Conservation (phyloP, 2,329 filamentous ascomycete genomes). For the Fusarium metavorans region DNA sequence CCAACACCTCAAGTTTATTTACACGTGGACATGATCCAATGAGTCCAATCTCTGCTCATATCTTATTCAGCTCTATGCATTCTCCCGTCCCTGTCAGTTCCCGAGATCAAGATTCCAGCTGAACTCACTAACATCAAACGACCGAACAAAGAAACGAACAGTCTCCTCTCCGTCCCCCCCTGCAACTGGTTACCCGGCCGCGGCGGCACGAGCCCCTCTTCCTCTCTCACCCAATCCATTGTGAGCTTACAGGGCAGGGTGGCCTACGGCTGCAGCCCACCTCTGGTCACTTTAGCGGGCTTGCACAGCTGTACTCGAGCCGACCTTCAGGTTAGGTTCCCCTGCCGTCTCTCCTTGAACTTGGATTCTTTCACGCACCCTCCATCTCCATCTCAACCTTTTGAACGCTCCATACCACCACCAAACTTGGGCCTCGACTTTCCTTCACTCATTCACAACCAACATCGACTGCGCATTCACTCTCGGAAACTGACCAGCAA, state of each 20-base stretch:
- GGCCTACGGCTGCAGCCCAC: neutral
- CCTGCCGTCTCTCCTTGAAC: conserved; percentile 5
- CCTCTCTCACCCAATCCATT: conserved; percentile 15
- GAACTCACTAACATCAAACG: neutral
- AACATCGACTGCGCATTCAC: conserved; percentile 1
- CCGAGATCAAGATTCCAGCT: neutral
- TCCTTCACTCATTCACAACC: conserved; percentile 10
- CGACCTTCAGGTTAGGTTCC: conserved; percentile 1
- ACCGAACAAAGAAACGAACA: conserved; percentile 19
- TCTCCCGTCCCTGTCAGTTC: neutral
- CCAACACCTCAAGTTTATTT: neutral
- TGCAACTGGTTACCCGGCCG: conserved; percentile 37
- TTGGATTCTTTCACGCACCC: conserved; percentile 19
- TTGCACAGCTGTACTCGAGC: neutral
- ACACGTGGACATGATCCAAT: neutral
- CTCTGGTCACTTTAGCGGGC: neutral
- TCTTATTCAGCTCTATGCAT: neutral
- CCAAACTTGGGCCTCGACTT: neutral
- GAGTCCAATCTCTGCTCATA: neutral
- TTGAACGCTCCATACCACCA: neutral
- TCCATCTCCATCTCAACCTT: neutral
- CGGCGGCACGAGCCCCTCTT: conserved; percentile 29
- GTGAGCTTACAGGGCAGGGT: conserved; percentile 24
- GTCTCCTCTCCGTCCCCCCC: neutral
- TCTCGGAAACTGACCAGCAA: neutral